Base-by-base conservation (phyloP, 768 basidiomycete species). In the Collybiopsis confluens region DNA sequence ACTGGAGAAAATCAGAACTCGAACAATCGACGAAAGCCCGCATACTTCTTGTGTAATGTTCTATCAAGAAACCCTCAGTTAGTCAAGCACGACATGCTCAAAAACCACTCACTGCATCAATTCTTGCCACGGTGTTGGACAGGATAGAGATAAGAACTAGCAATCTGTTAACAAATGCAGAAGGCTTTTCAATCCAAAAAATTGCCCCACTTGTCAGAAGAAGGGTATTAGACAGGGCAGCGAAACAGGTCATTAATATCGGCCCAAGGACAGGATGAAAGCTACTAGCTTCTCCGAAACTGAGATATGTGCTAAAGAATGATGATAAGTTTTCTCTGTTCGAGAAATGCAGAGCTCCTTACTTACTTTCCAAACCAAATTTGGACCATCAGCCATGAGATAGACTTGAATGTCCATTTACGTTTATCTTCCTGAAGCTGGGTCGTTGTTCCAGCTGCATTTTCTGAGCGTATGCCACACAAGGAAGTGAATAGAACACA, bases 91-190 rank as follows among this genome's bases (percentile, higher is more conserved):
- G 24, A 33, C 30, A 33, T 5, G 13, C 18, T 24, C 45, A 4
- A 33, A 16, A 33, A 18, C 13, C 27, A 68, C 75, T 57, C 58
- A 77, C 77, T 18, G 84, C 78, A 67, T 86, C 88, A 55, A 97
- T 93, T 46, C 80, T 74, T 2, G 90, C 88, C 55, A 92, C 92
- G 0, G 92, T 93, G 64, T 94, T 94, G 4, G 92, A 93, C 28
- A 97, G 70, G 44, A 95, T 90, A 7, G 91, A 94, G 56, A 96
- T 94, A 43, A 96, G 75, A 63, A 95, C 76, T 79, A 60, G 47
- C 48, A 45, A 7, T 59, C 43, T 20, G 23, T 58, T n/a, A 45
- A 47, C n/a, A 18, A 33, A 30, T 36, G 47, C 35, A 50, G 4
- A 23, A 26, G 4, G 15, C 10, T 21, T 4, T 16, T 18, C 40